phyloP scores from a whole-genome alignment of 225 moss, liverwort and hornwort genomes.

The Pseudoscleropodium purum region DNA sequence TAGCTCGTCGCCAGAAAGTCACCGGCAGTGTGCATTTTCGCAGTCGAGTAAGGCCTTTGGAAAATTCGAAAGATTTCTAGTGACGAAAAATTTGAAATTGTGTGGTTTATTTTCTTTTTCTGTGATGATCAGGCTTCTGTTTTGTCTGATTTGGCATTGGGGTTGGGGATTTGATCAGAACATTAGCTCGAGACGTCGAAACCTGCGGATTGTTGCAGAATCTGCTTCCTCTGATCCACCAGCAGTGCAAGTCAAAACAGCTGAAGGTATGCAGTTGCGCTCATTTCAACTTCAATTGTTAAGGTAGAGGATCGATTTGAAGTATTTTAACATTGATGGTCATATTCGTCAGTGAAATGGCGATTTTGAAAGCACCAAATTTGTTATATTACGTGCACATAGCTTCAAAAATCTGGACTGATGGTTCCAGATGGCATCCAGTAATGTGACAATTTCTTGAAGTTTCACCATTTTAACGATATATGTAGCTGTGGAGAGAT shows the following conservation, averaged over 20 bases:
- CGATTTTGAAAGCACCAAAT: background rate
- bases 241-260: constrained; percentile 39
- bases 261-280: constrained; percentile 10
- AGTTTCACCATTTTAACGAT: background rate
- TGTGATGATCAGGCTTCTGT: background rate
- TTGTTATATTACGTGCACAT: background rate
- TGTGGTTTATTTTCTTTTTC: too few species aligned
- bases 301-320: background rate
- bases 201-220: constrained; percentile 14
- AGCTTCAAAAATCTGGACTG: background rate
- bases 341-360: background rate
- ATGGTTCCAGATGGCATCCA: background rate
- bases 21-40: constrained; percentile 16
- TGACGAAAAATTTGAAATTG: background rate
- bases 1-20: constrained; percentile 2
- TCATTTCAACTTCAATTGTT: background rate
- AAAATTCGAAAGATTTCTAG: background rate
- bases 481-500: background rate
- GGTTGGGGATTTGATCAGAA: background rate
- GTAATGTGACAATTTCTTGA: background rate
- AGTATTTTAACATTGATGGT: background rate
- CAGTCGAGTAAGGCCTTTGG: constrained; percentile 7
- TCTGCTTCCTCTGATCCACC: constrained; percentile 17
- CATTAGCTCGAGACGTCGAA: background rate
- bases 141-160: background rate